phyloP scores from a whole-genome alignment of 805 yeast species.

The Ogataea siamensis region DNA sequence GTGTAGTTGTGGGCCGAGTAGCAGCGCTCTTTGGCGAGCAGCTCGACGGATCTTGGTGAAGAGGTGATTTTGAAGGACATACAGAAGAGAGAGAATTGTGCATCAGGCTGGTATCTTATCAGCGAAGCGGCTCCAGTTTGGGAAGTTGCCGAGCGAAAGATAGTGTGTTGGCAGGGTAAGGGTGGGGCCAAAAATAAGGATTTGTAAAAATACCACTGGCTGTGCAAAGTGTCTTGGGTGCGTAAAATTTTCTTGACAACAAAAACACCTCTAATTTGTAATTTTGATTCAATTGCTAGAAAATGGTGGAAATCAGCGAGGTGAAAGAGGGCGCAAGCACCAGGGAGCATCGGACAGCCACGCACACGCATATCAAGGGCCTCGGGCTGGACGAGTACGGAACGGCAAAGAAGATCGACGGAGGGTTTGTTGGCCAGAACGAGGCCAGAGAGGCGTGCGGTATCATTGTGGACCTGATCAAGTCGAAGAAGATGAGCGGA shows the following conservation, averaged over 20 bases:
- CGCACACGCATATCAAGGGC: slow-evolving; percentile 98
- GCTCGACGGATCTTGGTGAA: slow-evolving; percentile 20
- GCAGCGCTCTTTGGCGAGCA: slow-evolving; percentile 19
- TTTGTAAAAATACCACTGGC: no score
- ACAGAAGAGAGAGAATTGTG: not conserved
- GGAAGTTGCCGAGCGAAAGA: slow-evolving; percentile 2
- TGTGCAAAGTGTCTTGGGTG: slow-evolving; percentile 1
- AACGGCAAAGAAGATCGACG: slow-evolving; percentile 74
- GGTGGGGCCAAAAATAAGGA: not conserved
- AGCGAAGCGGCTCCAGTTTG: no score
- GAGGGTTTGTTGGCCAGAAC: slow-evolving; percentile 97
- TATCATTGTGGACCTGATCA: slow-evolving; percentile 86
- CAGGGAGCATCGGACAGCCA: slow-evolving; percentile 51
- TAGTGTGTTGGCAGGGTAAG: slow-evolving; percentile 2
- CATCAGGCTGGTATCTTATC: no score
- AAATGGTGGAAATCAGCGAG: slow-evolving; percentile 77
- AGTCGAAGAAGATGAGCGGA: slow-evolving; percentile 93
- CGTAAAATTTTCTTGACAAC: slow-evolving; percentile 13
- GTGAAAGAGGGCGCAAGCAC: slow-evolving; percentile 50
- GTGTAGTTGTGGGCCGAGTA: slow-evolving; percentile 32
- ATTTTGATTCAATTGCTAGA: slow-evolving; percentile 7
- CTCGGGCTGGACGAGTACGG: slow-evolving; percentile 92
- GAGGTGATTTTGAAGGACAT: slow-evolving; percentile 17
- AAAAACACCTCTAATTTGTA: slow-evolving; percentile 3
- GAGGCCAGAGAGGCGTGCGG: slow-evolving; percentile 97